Evolutionary conservation across 768 basidiomycete genomes (phyloP).

Genomic region (Lentinula lateritia): DNA sequence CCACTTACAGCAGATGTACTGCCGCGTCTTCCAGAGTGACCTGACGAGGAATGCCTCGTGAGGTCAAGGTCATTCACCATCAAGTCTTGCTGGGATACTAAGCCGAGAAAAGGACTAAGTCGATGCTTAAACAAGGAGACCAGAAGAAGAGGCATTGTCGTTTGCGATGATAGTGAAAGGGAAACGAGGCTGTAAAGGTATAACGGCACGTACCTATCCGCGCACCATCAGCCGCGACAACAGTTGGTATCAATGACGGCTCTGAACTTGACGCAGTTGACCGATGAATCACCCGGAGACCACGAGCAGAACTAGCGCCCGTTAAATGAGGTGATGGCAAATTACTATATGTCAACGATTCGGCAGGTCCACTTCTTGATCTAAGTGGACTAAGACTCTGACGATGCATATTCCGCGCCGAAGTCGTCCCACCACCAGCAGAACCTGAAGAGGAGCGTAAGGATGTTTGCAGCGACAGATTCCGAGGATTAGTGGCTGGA

Average conservation of each 20-base stretch:
- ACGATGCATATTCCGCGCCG: conserved; percentile 27
- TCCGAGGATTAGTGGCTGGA: conserved; percentile 44
- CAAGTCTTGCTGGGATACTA: conserved; percentile 51
- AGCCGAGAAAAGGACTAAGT: not conserved
- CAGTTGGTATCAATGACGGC: conserved; percentile 63
- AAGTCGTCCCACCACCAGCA: conserved; percentile 15
- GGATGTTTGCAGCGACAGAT: conserved; percentile 36
- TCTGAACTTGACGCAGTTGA: conserved; percentile 76
- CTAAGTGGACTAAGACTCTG: conserved; percentile 39
- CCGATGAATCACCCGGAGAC: conserved; percentile 61
- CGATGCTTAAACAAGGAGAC: conserved; percentile 11
- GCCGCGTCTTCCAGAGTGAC: conserved; percentile 15
- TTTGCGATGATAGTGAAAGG: conserved; percentile 7
- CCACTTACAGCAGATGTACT: not conserved
- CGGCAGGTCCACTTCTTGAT: conserved; percentile 31
- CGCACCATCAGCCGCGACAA: conserved; percentile 33
- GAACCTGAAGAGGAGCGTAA: conserved; percentile 24
- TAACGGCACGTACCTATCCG: conserved; percentile 37
- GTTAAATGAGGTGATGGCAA: conserved; percentile 15
- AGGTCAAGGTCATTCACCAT: conserved; percentile 44
- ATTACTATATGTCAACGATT: conserved; percentile 10
- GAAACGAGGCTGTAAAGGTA: conserved; percentile 9
- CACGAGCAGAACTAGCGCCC: conserved; percentile 26
- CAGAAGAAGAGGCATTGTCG: conserved; percentile 8
- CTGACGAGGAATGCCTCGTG: conserved; percentile 37